Evolutionary conservation across 2,329 filamentous ascomycete genomes (phyloP).

Genomic region (Fusarium verticillioides): DNA sequence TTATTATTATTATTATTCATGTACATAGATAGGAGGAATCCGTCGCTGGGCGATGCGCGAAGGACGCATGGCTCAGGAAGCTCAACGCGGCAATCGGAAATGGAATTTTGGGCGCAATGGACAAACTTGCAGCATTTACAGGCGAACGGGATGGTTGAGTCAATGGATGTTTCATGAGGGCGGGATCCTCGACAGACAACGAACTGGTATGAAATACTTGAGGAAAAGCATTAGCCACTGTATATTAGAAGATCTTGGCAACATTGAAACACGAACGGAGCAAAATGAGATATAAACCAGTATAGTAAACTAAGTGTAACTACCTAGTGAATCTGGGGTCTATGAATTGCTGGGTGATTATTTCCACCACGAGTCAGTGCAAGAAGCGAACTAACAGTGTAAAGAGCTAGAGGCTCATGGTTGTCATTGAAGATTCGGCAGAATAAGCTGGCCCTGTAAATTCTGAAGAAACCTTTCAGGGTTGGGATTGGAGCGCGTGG

Average conservation of each 20-base stretch:
- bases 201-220: slow-evolving; percentile 22
- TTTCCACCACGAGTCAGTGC: background rate
- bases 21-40: background rate
- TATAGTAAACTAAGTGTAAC: background rate
- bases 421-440: background rate
- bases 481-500: slow-evolving; percentile 36
- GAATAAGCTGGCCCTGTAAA: slow-evolving; percentile 7
- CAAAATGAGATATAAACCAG: background rate
- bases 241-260: slow-evolving; percentile 24
- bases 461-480: background rate
- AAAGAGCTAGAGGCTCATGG: background rate
- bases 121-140: slow-evolving; percentile 35
- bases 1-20: background rate
- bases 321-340: background rate
- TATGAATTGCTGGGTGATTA: background rate
- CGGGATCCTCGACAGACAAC: slow-evolving; percentile 26
- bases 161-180: slow-evolving; percentile 25
- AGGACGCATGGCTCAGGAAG: background rate
- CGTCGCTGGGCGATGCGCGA: slow-evolving; percentile 5
- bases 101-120: slow-evolving; percentile 18
- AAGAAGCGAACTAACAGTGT: background rate
- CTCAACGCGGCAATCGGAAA: background rate
- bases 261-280: background rate
- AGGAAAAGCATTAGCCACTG: slow-evolving; percentile 22
- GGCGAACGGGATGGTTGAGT: slow-evolving; percentile 18